These are phyloP conservation scores for Saccharomyces hybrid DNA, from an alignment of 1,139 yeast species.

Conservation along the genomic window DNA sequence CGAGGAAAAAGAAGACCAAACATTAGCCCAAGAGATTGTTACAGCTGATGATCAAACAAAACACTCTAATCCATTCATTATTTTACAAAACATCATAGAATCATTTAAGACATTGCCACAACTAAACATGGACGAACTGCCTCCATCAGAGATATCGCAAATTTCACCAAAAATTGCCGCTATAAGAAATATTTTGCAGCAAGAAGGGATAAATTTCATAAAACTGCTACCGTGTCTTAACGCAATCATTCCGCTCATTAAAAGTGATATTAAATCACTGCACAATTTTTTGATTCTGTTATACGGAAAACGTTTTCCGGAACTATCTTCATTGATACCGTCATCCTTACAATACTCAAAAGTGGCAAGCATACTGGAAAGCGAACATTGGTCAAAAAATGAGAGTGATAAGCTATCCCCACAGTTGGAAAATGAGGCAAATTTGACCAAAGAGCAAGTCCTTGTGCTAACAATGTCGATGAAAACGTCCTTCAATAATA, in stretches of 20 bases:
- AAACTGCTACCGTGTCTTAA: constrained; percentile 49
- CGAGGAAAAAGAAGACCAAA: background rate
- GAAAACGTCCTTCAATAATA: constrained; percentile 36
- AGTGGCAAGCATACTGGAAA: constrained; percentile 47
- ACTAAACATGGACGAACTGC: background rate
- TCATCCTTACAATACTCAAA: constrained; percentile 59
- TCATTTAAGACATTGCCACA: background rate
- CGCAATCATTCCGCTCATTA: constrained; percentile 48
- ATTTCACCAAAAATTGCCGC: background rate
- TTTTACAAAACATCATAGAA: background rate
- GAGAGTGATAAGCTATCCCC: constrained; percentile 31
- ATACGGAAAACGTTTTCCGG: constrained; percentile 63
- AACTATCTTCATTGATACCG: constrained; percentile 56
- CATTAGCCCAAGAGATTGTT: background rate
- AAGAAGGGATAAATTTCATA: constrained; percentile 35
- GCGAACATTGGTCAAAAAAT: constrained; percentile 27
- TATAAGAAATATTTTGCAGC: background rate
- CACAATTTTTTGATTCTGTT: constrained; percentile 46
- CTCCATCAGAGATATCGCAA: background rate
- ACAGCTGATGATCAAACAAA: background rate
- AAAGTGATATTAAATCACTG: constrained; percentile 46
- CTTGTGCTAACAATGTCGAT: constrained; percentile 73
- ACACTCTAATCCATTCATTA: background rate
- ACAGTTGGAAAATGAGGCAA: constrained; percentile 31
- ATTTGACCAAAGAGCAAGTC: constrained; percentile 47